phyloP scores from a whole-genome alignment of 495 filamentous ascomycete species.

The Penicillium salamii region DNA sequence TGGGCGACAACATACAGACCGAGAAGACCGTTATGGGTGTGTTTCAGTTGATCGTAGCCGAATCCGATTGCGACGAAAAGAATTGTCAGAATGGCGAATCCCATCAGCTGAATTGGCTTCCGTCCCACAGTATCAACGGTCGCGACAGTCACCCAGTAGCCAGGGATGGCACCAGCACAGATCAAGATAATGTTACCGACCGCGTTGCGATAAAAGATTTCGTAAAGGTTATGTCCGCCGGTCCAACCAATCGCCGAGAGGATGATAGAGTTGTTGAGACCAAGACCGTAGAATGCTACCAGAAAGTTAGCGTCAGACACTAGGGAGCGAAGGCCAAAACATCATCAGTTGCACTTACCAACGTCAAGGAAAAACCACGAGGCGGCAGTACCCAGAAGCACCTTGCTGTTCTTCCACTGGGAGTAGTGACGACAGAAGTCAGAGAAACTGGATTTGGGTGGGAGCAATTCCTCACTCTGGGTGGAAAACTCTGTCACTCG shows the following conservation, averaged over 20 bases:
- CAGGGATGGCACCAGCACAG: slow-evolving; percentile 71
- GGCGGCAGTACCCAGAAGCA: slow-evolving; percentile 72
- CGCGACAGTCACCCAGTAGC: slow-evolving; percentile 73
- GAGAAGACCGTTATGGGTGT: slow-evolving; percentile 52
- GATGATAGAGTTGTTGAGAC: slow-evolving; percentile 71
- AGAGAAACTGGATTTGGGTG: slow-evolving; percentile 59
- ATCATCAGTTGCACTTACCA: slow-evolving; percentile 18
- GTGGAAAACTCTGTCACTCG: too few species aligned
- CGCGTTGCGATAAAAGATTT: slow-evolving; percentile 65
- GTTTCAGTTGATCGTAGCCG: slow-evolving; percentile 50
- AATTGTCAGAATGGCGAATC: slow-evolving; percentile 70
- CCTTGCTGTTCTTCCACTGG: slow-evolving; percentile 64
- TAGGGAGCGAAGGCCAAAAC: neutral
- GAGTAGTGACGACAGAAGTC: slow-evolving; percentile 65
- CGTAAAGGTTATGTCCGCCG: slow-evolving; percentile 53
- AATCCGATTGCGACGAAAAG: slow-evolving; percentile 78
- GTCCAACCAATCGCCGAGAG: slow-evolving; percentile 67
- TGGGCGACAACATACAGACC: slow-evolving; percentile 79
- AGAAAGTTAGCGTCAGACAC: slow-evolving; percentile 21
- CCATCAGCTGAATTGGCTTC: slow-evolving; percentile 74
- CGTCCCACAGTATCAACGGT: slow-evolving; percentile 71
- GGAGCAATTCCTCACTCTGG: too few species aligned
- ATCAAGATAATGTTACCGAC: slow-evolving; percentile 74
- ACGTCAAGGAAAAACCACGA: slow-evolving; percentile 80
- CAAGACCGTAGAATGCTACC: slow-evolving; percentile 72